Conservation (phyloP, 371 early-diverging fungal genomes). For the Syncephalis plumigaleata region DNA sequence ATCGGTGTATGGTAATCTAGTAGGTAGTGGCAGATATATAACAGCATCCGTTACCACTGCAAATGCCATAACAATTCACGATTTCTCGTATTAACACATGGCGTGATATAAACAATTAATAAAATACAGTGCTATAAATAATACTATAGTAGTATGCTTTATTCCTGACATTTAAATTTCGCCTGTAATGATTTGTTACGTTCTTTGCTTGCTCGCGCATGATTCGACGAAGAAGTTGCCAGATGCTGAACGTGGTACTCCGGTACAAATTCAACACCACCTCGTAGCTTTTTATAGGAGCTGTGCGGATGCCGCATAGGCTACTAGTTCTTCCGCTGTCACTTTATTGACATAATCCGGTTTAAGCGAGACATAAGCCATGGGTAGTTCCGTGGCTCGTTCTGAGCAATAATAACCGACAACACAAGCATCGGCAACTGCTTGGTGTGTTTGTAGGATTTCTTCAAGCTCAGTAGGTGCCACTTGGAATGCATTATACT, state of each 20-base stretch:
- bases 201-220: slow-evolving; percentile 2
- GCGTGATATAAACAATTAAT: too few species aligned
- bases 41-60: too few species aligned
- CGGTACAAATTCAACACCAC: slow-evolving; percentile 49
- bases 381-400: slow-evolving; percentile 60
- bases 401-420: slow-evolving; percentile 37
- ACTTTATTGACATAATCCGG: slow-evolving; percentile 10
- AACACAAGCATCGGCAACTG: slow-evolving; percentile 58
- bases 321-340: slow-evolving; percentile 22
- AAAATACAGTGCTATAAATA: too few species aligned
- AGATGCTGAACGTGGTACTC: slow-evolving; percentile 54
- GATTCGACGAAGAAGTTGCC: slow-evolving; percentile 52
- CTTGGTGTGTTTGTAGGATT: slow-evolving; percentile 39
- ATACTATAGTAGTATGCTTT: too few species aligned
- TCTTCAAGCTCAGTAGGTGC: slow-evolving; percentile 78
- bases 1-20: too few species aligned
- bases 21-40: too few species aligned
- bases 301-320: slow-evolving; percentile 41
- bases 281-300: slow-evolving; percentile 58
- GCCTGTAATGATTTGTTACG: too few species aligned
- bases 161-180: too few species aligned
- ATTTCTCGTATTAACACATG: too few species aligned
- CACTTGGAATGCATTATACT: slow-evolving; percentile 51
- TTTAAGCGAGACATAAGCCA: slow-evolving; percentile 52
- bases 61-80: too few species aligned